Percentiles rank a stretch among this genome's conserved stretches.
These are phyloP conservation scores for Tolypocladium album DNA, from an alignment of 2,329 filamentous ascomycete genomes.

Conservation along the genomic window DNA sequence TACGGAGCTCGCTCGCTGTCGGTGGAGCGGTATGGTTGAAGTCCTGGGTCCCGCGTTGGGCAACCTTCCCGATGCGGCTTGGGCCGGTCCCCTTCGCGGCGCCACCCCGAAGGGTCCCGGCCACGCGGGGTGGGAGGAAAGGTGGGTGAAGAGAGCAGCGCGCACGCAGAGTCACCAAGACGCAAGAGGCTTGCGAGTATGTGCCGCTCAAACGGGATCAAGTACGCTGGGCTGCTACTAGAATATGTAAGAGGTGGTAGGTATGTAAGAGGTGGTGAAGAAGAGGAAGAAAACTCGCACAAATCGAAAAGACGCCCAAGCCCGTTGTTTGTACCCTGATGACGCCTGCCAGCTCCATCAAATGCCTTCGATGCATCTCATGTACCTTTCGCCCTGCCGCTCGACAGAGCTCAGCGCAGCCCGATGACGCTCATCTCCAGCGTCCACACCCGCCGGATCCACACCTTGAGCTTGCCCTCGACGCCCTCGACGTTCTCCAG, in stretches of 20 bases:
- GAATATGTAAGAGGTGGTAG: neutral
- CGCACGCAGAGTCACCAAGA: neutral
- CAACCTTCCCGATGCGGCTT: neutral
- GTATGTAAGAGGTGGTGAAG: neutral
- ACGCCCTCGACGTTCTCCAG: conserved; percentile 82
- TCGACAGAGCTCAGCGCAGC: conserved; percentile 31
- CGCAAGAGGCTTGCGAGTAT: too few species aligned
- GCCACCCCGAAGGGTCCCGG: neutral
- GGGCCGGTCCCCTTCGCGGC: neutral
- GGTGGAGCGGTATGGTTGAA: neutral
- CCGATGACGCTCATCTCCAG: conserved; percentile 96
- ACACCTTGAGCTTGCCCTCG: conserved; percentile 87
- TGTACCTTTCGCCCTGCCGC: neutral
- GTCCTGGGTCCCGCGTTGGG: neutral
- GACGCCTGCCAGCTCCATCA: conserved; percentile 6
- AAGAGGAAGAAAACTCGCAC: neutral
- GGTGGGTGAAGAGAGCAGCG: neutral
- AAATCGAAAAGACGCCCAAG: neutral
- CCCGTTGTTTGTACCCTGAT: conserved; percentile 1
- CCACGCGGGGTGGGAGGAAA: neutral
- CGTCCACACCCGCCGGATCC: conserved; percentile 97
- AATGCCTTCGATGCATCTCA: neutral
- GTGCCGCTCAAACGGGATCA: neutral
- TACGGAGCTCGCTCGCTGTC: neutral
- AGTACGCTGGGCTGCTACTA: neutral